Evolutionary conservation across 2,329 filamentous ascomycete genomes (phyloP), one percentile per base, ranked within the genome.

Genomic region (Calonectria montana): DNA sequence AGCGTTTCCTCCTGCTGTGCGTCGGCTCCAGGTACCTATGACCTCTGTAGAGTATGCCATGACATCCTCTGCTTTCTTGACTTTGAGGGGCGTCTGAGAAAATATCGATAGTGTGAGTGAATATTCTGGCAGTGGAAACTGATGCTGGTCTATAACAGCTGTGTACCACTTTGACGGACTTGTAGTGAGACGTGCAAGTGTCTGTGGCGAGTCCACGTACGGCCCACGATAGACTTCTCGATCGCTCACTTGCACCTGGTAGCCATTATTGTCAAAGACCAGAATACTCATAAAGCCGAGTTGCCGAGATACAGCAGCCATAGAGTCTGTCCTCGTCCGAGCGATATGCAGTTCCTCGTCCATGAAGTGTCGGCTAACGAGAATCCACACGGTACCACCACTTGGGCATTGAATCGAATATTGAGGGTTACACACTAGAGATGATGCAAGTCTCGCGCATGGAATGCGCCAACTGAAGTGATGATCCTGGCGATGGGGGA

Each of bases 141-240:
- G 92, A 78, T 97, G 92, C 77, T 97, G 93, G 18, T 95, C 93
- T 31, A 95, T 87, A 9, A 96, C 94, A 6, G 94, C 85, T 1
- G 88, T 90, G 75, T 89, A 89, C 4, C 80, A 78, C 55, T 82
- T 85, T n/a, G 81, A 81, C 4, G 86, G 84, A 37, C 76, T 76
- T 6, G 81, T 76, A 13, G 81, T 75, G 4, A 97, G 88, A 70
- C 93, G 92, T 53, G 97, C 91, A 9, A 99, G 90, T 0, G 94
- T 97, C 82, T 98, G 97, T 1, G 95, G 95, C 2, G 96, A 97
- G 83, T 98, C 96, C 39, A 98, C 95, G 74, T 94, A 98, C n/a
- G 94, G 94, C 0, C 93, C 94, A 41, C 93, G 91, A 77, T 94
- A 91, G 0, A 94, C 82, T 27, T 92, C 90, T 8, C 91, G 91